Percentiles rank a stretch among this genome's conserved stretches.
phyloP scores from a whole-genome alignment of 1,284 basidiomycete genomes.

The Thecaphora thlaspeos region DNA sequence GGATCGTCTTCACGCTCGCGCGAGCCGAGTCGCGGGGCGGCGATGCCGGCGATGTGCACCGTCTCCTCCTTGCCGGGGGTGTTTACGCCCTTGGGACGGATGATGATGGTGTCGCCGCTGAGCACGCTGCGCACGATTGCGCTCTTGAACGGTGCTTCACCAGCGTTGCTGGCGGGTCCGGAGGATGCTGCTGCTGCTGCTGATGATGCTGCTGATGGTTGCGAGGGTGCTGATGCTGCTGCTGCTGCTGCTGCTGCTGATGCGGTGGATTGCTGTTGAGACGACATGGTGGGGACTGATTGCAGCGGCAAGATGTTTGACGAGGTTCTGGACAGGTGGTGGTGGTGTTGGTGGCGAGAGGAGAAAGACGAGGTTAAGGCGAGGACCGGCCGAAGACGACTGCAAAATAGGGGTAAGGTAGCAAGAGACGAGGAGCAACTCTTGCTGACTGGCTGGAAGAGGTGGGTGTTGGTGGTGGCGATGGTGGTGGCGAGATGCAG shows the following conservation, averaged over 20 bases:
- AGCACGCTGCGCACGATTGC: conserved; percentile 50
- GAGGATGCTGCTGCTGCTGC: conserved; percentile 10
- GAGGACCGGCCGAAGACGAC: no score
- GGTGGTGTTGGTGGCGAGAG: no score
- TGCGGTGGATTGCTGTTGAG: neutral
- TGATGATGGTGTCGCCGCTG: conserved; percentile 47
- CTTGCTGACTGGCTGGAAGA: no score
- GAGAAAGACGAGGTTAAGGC: no score
- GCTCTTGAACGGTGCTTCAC: conserved; percentile 39
- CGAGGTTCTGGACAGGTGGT: no score
- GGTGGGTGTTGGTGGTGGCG: no score
- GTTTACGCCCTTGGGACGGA: conserved; percentile 45
- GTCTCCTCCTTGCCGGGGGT: conserved; percentile 43
- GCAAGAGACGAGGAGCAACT: no score
- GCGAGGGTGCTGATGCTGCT: conserved; percentile 23
- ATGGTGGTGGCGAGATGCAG: no score
- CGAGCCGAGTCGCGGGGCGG: conserved; percentile 47
- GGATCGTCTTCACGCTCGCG: conserved; percentile 62
- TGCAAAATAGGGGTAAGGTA: no score
- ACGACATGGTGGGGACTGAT: neutral
- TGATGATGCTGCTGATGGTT: conserved; percentile 33
- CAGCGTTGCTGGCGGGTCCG: conserved; percentile 2
- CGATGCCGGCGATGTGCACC: conserved; percentile 51
- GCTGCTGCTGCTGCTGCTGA: conserved; percentile 1
- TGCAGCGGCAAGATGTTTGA: no score